phyloP scores from a whole-genome alignment of 2,329 filamentous ascomycete species.

The Xylogone sp. region DNA sequence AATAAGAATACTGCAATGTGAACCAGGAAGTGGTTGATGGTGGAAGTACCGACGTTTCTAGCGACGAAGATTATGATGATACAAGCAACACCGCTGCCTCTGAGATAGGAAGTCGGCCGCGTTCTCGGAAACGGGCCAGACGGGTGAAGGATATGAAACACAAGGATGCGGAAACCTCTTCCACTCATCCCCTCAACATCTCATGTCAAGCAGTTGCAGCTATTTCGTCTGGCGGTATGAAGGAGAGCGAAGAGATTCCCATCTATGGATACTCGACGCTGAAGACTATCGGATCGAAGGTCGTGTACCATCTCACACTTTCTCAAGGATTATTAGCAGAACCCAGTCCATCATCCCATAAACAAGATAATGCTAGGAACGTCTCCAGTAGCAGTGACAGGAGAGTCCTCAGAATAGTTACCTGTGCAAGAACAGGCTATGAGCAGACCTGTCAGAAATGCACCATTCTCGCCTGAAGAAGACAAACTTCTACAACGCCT shows the following conservation, averaged over 20 bases:
- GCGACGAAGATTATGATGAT: conserved; percentile 15
- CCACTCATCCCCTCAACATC: conserved; percentile 11
- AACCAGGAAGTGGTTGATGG: conserved; percentile 12
- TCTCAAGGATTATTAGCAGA: conserved; percentile 12
- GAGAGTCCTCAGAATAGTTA: conserved; percentile 8
- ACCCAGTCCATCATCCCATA: conserved; percentile 3
- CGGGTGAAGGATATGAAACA: conserved; percentile 9
- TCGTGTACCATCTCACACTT: conserved; percentile 16
- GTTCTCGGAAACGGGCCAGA: conserved; percentile 10
- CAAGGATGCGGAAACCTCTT: conserved; percentile 6
- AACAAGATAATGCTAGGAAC: conserved; percentile 4
- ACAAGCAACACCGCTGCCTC: conserved; percentile 9
- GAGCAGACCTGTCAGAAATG: conserved; percentile 8
- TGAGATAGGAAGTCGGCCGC: conserved; percentile 7
- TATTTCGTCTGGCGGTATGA: conserved; percentile 6
- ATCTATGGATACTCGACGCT: conserved; percentile 13
- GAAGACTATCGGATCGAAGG: conserved; percentile 12
- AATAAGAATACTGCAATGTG: conserved; percentile 9
- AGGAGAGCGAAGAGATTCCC: conserved; percentile 15
- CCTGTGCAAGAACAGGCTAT: conserved; percentile 11
- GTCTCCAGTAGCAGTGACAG: conserved; percentile 5
- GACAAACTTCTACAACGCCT: conserved; percentile 12
- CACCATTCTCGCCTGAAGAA: conserved; percentile 11
- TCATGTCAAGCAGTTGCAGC: conserved; percentile 11
- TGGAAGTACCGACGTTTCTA: conserved; percentile 11